Percentiles rank a stretch among this genome's conserved stretches.
These are phyloP conservation scores for Jacaranda mimosifolia DNA, from an alignment of 257 asterid genomes.

Conservation along the genomic window DNA sequence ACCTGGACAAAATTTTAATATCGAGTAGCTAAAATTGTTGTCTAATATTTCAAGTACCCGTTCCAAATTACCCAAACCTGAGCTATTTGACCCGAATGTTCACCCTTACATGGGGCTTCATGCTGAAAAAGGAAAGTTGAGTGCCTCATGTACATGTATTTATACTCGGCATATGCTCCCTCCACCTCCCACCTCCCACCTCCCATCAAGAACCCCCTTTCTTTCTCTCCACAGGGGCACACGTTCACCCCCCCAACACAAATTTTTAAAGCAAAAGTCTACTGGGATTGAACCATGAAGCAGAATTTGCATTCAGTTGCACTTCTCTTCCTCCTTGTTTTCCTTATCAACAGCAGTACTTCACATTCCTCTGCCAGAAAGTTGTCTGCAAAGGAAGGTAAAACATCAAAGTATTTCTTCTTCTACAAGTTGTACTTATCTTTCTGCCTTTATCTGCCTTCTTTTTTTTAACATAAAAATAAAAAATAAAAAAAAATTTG, in stretches of 20 bases:
- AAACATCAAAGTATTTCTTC: neutral
- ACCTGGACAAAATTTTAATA: no score
- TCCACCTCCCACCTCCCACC: conserved; percentile 39
- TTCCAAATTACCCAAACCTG: no score
- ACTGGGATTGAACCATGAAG: conserved; percentile 25
- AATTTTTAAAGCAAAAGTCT: neutral
- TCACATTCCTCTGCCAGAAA: conserved; percentile 18
- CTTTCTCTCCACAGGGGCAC: neutral
- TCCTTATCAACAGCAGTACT: neutral
- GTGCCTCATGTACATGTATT: conserved; percentile 8
- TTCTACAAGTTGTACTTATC: neutral
- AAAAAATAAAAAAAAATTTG: neutral
- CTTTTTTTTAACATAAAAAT: neutral
- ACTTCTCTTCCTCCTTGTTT: conserved; percentile 13
- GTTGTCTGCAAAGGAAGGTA: conserved; percentile 15
- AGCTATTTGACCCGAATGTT: no score
- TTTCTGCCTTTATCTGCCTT: neutral
- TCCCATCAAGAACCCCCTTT: conserved; percentile 26
- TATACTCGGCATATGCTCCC: conserved; percentile 27
- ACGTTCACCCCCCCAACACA: conserved; percentile 5
- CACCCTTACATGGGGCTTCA: no score
- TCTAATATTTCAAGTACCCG: no score
- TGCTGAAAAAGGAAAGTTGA: neutral
- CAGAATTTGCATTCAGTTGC: conserved; percentile 2
- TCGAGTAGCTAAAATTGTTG: no score